These are phyloP conservation scores for Monilinia vaccinii-corymbosi DNA, from an alignment of 2,329 filamentous ascomycete species.

Conservation along the genomic window DNA sequence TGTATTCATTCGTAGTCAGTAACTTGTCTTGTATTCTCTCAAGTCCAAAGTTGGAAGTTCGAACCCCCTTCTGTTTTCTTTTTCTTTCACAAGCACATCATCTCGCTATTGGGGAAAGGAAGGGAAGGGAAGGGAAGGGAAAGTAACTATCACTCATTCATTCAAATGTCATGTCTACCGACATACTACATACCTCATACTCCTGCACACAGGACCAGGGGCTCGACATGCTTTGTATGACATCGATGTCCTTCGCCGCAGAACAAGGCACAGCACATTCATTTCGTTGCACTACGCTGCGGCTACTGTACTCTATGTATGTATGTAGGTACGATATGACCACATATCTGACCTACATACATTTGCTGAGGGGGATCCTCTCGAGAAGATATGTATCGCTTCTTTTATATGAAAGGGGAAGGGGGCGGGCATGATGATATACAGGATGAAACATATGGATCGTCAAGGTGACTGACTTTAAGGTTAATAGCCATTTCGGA, in stretches of 20 bases:
- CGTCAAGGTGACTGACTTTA: too few species aligned
- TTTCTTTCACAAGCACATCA: too few species aligned
- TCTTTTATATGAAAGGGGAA: background rate
- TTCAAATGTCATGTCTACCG: slow-evolving; percentile 3
- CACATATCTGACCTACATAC: slow-evolving; percentile 5
- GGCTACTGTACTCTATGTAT: background rate
- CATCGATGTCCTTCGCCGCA: background rate
- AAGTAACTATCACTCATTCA: background rate
- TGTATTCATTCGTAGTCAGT: too few species aligned
- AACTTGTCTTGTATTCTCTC: too few species aligned
- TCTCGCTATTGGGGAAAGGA: too few species aligned
- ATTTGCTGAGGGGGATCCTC: background rate
- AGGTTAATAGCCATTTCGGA: background rate
- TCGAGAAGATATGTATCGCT: background rate
- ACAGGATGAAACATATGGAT: background rate
- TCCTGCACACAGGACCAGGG: background rate
- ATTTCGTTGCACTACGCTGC: slow-evolving; percentile 1
- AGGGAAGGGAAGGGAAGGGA: background rate
- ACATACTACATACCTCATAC: too few species aligned
- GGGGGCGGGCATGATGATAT: background rate
- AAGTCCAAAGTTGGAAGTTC: too few species aligned
- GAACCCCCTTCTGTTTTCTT: too few species aligned
- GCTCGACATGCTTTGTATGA: background rate
- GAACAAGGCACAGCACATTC: slow-evolving; percentile 1
- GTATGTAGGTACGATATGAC: slow-evolving; percentile 3